phyloP scores from a whole-genome alignment of 805 yeast genomes.

The Priceomyces castillae region DNA sequence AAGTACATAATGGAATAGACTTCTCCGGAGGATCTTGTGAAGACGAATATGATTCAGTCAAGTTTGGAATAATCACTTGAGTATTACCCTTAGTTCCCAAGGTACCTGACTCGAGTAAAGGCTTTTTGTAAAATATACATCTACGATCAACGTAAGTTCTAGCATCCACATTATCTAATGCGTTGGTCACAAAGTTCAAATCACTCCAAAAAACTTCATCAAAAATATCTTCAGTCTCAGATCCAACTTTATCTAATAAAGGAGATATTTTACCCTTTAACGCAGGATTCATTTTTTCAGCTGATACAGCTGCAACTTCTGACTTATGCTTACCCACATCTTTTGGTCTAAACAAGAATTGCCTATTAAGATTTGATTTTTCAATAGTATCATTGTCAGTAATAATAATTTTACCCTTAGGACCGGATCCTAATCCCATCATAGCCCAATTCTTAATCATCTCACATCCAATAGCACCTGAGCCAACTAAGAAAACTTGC shows the following conservation, averaged over 20 bases:
- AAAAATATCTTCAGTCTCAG: slow-evolving; percentile 86
- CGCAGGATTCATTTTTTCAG: slow-evolving; percentile 79
- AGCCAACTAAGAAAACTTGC: slow-evolving; percentile 87
- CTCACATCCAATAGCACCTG: slow-evolving; percentile 99
- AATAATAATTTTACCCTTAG: slow-evolving; percentile 75
- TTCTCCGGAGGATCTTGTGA: slow-evolving; percentile 99
- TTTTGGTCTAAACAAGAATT: slow-evolving; percentile 88
- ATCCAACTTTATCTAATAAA: slow-evolving; percentile 83
- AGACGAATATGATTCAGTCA: slow-evolving; percentile 94
- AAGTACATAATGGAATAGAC: slow-evolving; percentile 93
- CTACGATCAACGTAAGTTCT: slow-evolving; percentile 97
- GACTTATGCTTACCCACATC: slow-evolving; percentile 93
- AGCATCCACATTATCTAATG: slow-evolving; percentile 96
- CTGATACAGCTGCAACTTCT: slow-evolving; percentile 87
- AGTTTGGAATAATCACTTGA: slow-evolving; percentile 88
- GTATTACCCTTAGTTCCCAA: slow-evolving; percentile 98
- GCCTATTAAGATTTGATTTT: slow-evolving; percentile 93
- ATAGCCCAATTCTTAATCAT: slow-evolving; percentile 98
- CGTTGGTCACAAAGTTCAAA: slow-evolving; percentile 90
- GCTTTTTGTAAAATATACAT: slow-evolving; percentile 88
- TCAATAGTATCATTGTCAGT: slow-evolving; percentile 96
- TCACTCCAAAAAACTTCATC: slow-evolving; percentile 81
- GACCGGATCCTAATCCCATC: slow-evolving; percentile 92
- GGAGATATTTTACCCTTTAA: slow-evolving; percentile 73
- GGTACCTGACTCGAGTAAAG: slow-evolving; percentile 94